Evolutionary conservation across 2,329 filamentous ascomycete genomes (phyloP), one percentile per base, ranked within the genome.

Genomic region (Coniochaeta pulveracea): DNA sequence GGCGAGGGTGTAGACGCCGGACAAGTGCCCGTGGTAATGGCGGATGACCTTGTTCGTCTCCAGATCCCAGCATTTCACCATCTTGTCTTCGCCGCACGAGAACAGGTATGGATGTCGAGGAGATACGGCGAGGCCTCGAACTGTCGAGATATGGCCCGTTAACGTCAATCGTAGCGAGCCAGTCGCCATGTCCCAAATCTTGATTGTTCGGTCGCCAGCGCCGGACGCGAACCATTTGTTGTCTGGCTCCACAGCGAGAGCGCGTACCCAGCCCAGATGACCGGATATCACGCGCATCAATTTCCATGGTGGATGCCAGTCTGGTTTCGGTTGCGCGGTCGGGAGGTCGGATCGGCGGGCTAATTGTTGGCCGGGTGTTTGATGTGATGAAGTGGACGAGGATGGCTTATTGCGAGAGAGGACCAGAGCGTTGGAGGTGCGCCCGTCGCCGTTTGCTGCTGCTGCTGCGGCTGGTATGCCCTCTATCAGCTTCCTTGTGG

Each of bases 1-100:
- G 3, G 83, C 75, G 5, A 98, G 66, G 1, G 88, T 88, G 60
- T 98, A 98, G 4, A 98, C 91, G 42, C 91, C 91, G 47, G 85
- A 93, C 15, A 98, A 64, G 60, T 98, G 91, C 12, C 93, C 93
- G 55, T 98, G 91, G 56, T 96, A 98, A 58, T 95, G 86, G 24
- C 89, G 76, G 51, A 96, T 95, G 39, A 98, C 91, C 58, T 95
- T 95, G 64, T 98, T 98, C n/a, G 89, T 95, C 58, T 98, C 91
- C 43, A 98, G 63, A 62, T 98, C 91, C 91, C 91, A 98, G 61
- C 91, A 98, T 60, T 98, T 98, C 41, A 98, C 91, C 88, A 95
- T 95, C 65, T 98, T 98, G 56, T 98, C 91, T 58, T 98, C 91
- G 37, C 85, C 93, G 50, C 91, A 98, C 9, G 86, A 94, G 58